phyloP scores from a whole-genome alignment of 805 yeast species.

The Henningerozyma blattae region DNA sequence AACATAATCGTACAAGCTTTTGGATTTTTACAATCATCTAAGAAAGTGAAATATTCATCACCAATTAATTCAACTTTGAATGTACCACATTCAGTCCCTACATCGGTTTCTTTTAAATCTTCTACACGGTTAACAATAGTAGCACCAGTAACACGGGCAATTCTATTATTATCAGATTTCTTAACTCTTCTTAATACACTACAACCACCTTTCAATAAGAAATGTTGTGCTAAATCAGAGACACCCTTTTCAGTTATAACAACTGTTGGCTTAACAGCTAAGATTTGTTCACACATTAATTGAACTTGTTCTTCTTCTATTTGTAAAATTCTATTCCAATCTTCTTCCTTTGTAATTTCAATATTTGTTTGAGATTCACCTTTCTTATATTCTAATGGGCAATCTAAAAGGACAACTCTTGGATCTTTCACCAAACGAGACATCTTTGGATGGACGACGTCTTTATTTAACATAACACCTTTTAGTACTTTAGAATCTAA shows the following conservation, averaged over 20 bases:
- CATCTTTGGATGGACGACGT: slow-evolving; percentile 98
- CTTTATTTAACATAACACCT: slow-evolving; percentile 90
- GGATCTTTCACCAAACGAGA: slow-evolving; percentile 82
- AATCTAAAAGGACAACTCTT: slow-evolving; percentile 76
- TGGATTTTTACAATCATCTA: slow-evolving; percentile 73
- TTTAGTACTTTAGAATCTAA: slow-evolving; percentile 78
- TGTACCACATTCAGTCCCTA: slow-evolving; percentile 80
- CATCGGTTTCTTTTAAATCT: slow-evolving; percentile 81
- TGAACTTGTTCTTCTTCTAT: slow-evolving; percentile 97
- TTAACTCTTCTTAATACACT: slow-evolving; percentile 88
- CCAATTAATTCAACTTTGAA: slow-evolving; percentile 93
- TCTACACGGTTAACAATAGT: slow-evolving; percentile 92
- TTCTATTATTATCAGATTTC: slow-evolving; percentile 91
- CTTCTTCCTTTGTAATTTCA: slow-evolving; percentile 91
- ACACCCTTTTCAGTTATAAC: slow-evolving; percentile 98
- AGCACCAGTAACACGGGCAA: slow-evolving; percentile 96
- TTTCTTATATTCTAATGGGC: slow-evolving; percentile 96
- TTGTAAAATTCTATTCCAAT: slow-evolving; percentile 89
- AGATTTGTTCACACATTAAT: slow-evolving; percentile 70
- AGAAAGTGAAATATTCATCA: slow-evolving; percentile 87
- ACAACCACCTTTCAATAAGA: slow-evolving; percentile 83
- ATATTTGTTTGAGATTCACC: slow-evolving; percentile 98
- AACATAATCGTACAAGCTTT: slow-evolving; percentile 87
- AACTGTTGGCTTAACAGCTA: slow-evolving; percentile 80
- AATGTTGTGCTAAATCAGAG: slow-evolving; percentile 95